Conservation (phyloP, 2,329 filamentous ascomycete genomes). For the Talaromyces sp. region DNA sequence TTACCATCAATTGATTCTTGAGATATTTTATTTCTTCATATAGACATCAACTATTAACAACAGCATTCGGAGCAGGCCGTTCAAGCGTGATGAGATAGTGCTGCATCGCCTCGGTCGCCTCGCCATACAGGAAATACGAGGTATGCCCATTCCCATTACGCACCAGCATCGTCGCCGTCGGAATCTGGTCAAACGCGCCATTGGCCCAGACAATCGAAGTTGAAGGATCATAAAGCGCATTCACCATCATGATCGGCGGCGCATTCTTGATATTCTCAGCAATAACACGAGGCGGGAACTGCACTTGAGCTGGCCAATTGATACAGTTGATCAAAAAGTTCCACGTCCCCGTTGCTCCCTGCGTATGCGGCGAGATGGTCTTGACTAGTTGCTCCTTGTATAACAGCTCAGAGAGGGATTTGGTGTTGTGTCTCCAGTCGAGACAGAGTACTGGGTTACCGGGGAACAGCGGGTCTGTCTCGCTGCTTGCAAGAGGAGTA, state of each 20-base stretch:
- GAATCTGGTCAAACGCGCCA: constrained; percentile 27
- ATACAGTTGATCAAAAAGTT: constrained; percentile 27
- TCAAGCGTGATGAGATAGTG: constrained; percentile 1
- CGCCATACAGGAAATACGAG: constrained; percentile 1
- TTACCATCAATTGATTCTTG: no score
- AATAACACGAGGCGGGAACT: constrained; percentile 26
- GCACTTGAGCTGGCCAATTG: constrained; percentile 33
- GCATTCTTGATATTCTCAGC: constrained; percentile 16
- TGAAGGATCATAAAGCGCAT: constrained; percentile 35
- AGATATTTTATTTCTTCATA: no score
- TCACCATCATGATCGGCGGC: constrained; percentile 33
- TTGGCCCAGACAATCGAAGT: constrained; percentile 35
- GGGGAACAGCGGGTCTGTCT: constrained; percentile 22
- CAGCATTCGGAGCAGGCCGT: background rate
- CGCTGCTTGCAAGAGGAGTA: constrained; percentile 17
- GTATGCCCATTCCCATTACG: constrained; percentile 24
- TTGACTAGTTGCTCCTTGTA: constrained; percentile 24
- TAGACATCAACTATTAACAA: background rate
- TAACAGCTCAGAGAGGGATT: constrained; percentile 16
- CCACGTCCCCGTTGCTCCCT: constrained; percentile 28
- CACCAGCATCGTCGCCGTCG: constrained; percentile 32
- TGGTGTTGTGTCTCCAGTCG: constrained; percentile 1
- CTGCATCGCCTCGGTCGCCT: background rate
- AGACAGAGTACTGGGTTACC: constrained; percentile 1
- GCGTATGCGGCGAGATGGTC: constrained; percentile 29